Conservation (phyloP, 805 yeast genomes). For the Cyberlindnera saturnus region DNA sequence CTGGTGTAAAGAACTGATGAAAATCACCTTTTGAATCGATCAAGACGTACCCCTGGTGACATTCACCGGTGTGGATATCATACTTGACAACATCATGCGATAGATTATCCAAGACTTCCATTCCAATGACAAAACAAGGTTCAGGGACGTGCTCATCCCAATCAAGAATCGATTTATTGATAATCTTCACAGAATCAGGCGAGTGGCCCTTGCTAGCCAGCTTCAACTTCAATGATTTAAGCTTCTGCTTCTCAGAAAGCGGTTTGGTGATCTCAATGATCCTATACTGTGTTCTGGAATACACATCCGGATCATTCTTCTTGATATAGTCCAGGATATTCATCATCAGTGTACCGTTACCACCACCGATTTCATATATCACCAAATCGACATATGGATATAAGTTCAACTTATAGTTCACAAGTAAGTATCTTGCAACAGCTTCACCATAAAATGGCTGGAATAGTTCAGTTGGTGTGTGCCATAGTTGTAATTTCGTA, state of each 20-base stretch:
- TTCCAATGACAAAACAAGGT: conserved; percentile 72
- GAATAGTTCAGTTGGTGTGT: conserved; percentile 83
- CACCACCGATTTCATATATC: conserved; percentile 87
- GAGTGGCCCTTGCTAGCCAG: conserved; percentile 34
- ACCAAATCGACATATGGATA: conserved; percentile 68
- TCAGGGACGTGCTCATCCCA: conserved; percentile 57
- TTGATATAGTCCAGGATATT: conserved; percentile 63
- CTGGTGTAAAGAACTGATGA: conserved; percentile 62
- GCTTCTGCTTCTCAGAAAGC: conserved; percentile 24
- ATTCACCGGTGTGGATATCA: conserved; percentile 58
- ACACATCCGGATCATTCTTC: conserved; percentile 65
- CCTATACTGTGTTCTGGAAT: conserved; percentile 52
- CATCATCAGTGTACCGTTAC: conserved; percentile 81
- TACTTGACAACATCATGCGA: conserved; percentile 78
- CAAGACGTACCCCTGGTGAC: conserved; percentile 73
- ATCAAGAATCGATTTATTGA: conserved; percentile 70
- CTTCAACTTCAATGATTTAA: conserved; percentile 8
- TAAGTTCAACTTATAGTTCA: conserved; percentile 59
- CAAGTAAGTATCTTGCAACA: conserved; percentile 70
- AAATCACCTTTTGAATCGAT: conserved; percentile 71
- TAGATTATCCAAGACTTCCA: conserved; percentile 81
- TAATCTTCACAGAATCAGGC: conserved; percentile 49
- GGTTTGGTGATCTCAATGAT: conserved; percentile 19
- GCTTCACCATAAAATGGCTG: conserved; percentile 84
- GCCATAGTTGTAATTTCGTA: conserved; percentile 63